These are phyloP conservation scores for Mycena citricolor DNA, from an alignment of 1,284 basidiomycete genomes.

Conservation along the genomic window DNA sequence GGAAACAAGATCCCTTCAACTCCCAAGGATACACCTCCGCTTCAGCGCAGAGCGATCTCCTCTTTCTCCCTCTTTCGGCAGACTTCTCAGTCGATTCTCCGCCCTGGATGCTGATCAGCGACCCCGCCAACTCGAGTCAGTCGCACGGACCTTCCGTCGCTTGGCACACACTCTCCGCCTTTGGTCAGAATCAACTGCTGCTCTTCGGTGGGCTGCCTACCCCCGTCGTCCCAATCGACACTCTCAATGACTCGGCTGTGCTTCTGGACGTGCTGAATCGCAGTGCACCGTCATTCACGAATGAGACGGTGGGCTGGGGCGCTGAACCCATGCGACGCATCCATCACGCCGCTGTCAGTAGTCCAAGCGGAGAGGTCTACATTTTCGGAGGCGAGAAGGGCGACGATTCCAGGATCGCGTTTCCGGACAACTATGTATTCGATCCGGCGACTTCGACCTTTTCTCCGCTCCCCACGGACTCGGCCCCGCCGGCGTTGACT, in stretches of 20 bases:
- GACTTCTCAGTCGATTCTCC: slow-evolving; percentile 60
- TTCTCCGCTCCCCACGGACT: slow-evolving; percentile 49
- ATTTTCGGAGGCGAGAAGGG: slow-evolving; percentile 76
- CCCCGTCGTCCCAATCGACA: slow-evolving; percentile 54
- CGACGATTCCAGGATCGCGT: slow-evolving; percentile 69
- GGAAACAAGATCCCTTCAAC: slow-evolving; percentile 71
- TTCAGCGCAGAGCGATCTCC: slow-evolving; percentile 67
- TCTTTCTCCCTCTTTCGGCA: slow-evolving; percentile 63
- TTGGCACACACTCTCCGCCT: slow-evolving; percentile 79
- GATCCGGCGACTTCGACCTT: slow-evolving; percentile 53
- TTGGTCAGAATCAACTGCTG: slow-evolving; percentile 53
- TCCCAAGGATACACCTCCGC: slow-evolving; percentile 72
- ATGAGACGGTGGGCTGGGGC: slow-evolving; percentile 56
- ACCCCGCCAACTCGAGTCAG: slow-evolving; percentile 43
- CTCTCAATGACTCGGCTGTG: slow-evolving; percentile 59
- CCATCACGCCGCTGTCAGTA: slow-evolving; percentile 62
- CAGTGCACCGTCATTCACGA: slow-evolving; percentile 43
- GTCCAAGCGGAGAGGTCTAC: slow-evolving; percentile 49
- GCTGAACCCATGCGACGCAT: slow-evolving; percentile 71
- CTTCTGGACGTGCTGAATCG: slow-evolving; percentile 47
- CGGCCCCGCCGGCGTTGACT: slow-evolving; percentile 64
- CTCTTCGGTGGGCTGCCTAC: slow-evolving; percentile 77
- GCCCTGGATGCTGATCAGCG: slow-evolving; percentile 62
- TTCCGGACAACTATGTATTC: slow-evolving; percentile 68
- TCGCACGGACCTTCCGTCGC: slow-evolving; percentile 61